These are phyloP conservation scores for Eremothecium gossypii DNA, from an alignment of 1,139 yeast species.

Conservation along the genomic window DNA sequence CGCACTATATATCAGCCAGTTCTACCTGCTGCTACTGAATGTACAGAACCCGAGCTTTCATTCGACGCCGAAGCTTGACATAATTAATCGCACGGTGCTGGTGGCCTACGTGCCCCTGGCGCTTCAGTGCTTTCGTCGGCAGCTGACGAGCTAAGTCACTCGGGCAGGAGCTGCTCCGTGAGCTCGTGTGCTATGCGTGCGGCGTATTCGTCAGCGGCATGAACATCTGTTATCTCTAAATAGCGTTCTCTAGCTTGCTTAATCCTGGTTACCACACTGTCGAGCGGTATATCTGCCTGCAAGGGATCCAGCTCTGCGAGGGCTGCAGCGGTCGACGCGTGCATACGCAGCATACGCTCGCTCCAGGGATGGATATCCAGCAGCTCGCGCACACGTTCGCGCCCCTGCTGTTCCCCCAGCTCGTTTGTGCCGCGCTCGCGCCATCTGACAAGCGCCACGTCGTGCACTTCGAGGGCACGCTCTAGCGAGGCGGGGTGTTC, in stretches of 20 bases:
- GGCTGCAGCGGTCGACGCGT: not conserved
- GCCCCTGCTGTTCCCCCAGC: constrained; percentile 23
- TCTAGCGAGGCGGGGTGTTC: not conserved
- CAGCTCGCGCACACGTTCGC: constrained; percentile 21
- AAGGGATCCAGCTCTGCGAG: not conserved
- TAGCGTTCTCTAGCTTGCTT: constrained; percentile 19
- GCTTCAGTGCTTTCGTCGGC: constrained; percentile 21
- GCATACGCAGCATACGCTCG: constrained; percentile 3
- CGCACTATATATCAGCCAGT: constrained; percentile 39
- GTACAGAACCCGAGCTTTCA: constrained; percentile 37
- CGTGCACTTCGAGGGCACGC: constrained; percentile 1
- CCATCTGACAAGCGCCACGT: constrained; percentile 18
- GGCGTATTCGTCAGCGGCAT: constrained; percentile 20
- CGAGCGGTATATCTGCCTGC: constrained; percentile 5
- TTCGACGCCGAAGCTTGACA: constrained; percentile 17
- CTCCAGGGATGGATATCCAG: constrained; percentile 28
- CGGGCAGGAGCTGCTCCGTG: constrained; percentile 10
- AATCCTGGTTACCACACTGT: constrained; percentile 12
- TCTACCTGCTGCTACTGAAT: constrained; percentile 44
- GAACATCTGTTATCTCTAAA: constrained; percentile 8
- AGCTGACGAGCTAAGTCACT: constrained; percentile 7
- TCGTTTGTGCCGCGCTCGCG: constrained; percentile 14
- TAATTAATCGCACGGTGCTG: constrained; percentile 19
- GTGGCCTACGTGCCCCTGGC: constrained; percentile 29
- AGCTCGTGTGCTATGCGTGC: constrained; percentile 23